phyloP scores from a whole-genome alignment of 495 filamentous ascomycete genomes.

The Hypoxylon lenormandii region DNA sequence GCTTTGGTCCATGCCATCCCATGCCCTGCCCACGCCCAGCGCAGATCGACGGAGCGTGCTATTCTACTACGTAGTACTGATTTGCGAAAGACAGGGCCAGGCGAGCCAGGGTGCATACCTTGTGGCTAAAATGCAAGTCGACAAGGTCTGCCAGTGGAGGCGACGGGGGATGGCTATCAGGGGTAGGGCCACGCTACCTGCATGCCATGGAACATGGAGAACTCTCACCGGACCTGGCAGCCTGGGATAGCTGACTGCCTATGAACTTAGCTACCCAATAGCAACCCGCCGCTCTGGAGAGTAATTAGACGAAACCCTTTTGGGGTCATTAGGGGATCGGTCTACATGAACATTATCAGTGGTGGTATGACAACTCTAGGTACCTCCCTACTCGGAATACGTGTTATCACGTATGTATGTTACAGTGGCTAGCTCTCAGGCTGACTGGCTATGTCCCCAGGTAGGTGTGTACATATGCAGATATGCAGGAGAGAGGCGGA shows the following conservation, averaged over 20 bases:
- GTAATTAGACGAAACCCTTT: conserved; percentile 1
- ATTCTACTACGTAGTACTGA: conserved; percentile 33
- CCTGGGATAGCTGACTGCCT: conserved; percentile 16
- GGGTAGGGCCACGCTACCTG: conserved; percentile 42
- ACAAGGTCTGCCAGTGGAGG: conserved; percentile 39
- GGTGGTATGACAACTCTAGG: too few relatives aligned
- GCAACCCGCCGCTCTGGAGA: background rate
- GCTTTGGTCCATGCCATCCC: conserved; percentile 28
- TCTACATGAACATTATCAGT: background rate
- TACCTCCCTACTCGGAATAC: too few relatives aligned
- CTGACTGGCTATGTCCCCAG: background rate
- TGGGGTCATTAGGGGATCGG: background rate
- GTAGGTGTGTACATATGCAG: background rate
- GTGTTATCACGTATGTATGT: background rate
- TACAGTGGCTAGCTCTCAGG: background rate
- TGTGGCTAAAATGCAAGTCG: conserved; percentile 51
- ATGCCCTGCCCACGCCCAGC: conserved; percentile 37
- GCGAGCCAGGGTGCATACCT: conserved; percentile 22
- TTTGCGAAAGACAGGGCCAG: conserved; percentile 37
- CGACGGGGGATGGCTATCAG: conserved; percentile 24
- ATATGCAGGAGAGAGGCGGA: conserved; percentile 26
- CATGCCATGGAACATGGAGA: conserved; percentile 31
- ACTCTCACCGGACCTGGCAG: conserved; percentile 23
- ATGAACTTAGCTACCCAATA: too few relatives aligned
- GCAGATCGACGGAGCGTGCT: conserved; percentile 44